Evolutionary conservation across 345 rosid genomes (phyloP), one percentile per base, ranked within the genome.

Genomic region (Citrus trifoliata): DNA sequence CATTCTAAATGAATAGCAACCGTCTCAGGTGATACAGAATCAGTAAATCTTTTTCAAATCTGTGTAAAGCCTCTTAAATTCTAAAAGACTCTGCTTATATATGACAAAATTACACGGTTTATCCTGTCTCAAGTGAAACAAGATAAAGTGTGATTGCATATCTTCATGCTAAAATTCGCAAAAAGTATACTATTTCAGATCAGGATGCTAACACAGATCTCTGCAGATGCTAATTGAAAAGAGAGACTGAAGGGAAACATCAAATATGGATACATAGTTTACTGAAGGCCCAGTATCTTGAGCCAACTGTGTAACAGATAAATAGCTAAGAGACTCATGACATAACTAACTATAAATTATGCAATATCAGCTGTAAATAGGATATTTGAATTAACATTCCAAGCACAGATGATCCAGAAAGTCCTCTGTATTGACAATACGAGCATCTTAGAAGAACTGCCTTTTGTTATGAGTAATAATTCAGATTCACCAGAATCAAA

Each of bases 401-500:
- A 22, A 32, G 28, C 13, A 35, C 56, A 24, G 55, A 60, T 27
- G 59, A 30, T 55, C 38, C 16, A 25, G 74, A 12, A 19, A 25
- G 12, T 28, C 19, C 58, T 28, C 33, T 16, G 10, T 3, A 27
- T 28, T 19, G 21, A 51, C 3, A 30, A 28, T 28, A 18, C 0
- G 27, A 70, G 25, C 38, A 27, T 48, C 74, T 70, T 4, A 48
- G 14, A 70, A 70, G 25, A 70, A 70, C 38, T 6, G 14, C 51
- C 14, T 8, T 70, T 70, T 10, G 8, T 22, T 6, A 21, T 10
- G 59, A 6, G 37, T 27, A 63, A 19, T 25, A 62, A 19, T 74
- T 25, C 25, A 35, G 27, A 75, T 83, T 68, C 69, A 78, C 80
- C n/a, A 79, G 76, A 30, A 77, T 72, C 63, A 78, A 59, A 22